Evolutionary conservation across 345 rosid species (phyloP), one percentile per base, ranked within the genome.

Genomic region (Trapa incisa): DNA sequence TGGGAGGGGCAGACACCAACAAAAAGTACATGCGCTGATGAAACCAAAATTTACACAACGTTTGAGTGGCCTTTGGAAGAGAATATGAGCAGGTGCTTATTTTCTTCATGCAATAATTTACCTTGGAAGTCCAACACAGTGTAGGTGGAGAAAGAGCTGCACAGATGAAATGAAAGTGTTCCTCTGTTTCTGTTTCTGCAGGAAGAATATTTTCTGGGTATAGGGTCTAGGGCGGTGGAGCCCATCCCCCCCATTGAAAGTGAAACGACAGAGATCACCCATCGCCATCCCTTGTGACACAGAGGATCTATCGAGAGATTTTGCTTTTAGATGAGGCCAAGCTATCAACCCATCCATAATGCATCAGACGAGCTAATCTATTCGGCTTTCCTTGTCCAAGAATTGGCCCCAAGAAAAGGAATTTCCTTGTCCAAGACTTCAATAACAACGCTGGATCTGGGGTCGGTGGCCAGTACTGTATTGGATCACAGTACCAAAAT

Each of bases 241-340:
- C 29, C 29, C 29, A 22, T 22, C 29, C 29, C 29, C 67, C 41
- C 89, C 82, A 62, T 70, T 36, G 86, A 83, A 80, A 81, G 80
- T 64, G 84, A 78, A 69, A 77, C 66, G 72, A 79, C 78, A 80
- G 68, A 70, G 33, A 73, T 81, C 86, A 75, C 74, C 38, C 77
- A 73, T 84, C 89, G 68, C 70, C 65, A 76, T 80, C 87, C 61
- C 66, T 16, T 35, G 76, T 73, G 75, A 78, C 83, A 78, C 75
- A 81, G 83, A 74, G 92, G 83, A 84, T 83, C 89, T 58, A 29
- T 35, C 60, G 73, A 76, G 77, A 83, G 85, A 87, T 84, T 81
- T 78, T 78, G 85, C 67, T 66, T 70, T 65, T 54, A 77, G 82
- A 79, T 71, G 83, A 75, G 71, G 75, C 63, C 32, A 6, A 33